Evolutionary conservation across 2,329 filamentous ascomycete species (phyloP).

Genomic region (Penicillium sp.): DNA sequence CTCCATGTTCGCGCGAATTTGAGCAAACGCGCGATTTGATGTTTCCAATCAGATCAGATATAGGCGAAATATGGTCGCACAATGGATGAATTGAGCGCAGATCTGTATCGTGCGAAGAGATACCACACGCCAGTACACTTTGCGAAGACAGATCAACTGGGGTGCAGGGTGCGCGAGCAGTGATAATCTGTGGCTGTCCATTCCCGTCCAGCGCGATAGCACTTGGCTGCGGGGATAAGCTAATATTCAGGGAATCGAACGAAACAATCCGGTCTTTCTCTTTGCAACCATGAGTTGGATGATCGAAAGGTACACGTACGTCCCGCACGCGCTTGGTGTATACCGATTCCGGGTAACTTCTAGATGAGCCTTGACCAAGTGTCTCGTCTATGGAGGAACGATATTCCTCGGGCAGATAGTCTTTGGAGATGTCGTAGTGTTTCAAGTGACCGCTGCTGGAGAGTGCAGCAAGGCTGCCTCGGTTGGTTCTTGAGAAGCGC

Average conservation of each 20-base stretch:
- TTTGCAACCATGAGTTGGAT: slow-evolving; percentile 42
- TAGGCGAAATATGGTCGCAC: slow-evolving; percentile 25
- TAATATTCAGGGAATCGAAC: slow-evolving; percentile 58
- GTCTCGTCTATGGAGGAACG: slow-evolving; percentile 40
- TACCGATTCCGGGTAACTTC: slow-evolving; percentile 42
- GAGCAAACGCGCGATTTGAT: slow-evolving; percentile 28
- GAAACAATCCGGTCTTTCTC: slow-evolving; percentile 53
- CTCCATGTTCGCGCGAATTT: slow-evolving; percentile 12
- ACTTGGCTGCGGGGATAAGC: slow-evolving; percentile 47
- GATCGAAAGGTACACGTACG: slow-evolving; percentile 45
- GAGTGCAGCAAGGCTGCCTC: slow-evolving; percentile 56
- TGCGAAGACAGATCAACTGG: slow-evolving; percentile 40
- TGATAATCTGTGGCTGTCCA: slow-evolving; percentile 50
- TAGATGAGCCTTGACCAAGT: slow-evolving; percentile 40
- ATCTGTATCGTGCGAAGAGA: slow-evolving; percentile 26
- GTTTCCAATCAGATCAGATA: slow-evolving; percentile 30
- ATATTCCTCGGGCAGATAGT: slow-evolving; percentile 43
- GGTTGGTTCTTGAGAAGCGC: slow-evolving; percentile 57
- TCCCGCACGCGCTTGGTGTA: slow-evolving; percentile 48
- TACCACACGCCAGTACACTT: slow-evolving; percentile 33
- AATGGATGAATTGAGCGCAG: slow-evolving; percentile 34
- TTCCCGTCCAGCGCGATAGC: slow-evolving; percentile 53
- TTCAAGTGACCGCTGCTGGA: slow-evolving; percentile 59
- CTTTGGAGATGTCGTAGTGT: slow-evolving; percentile 53
- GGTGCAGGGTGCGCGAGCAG: slow-evolving; percentile 43